These are phyloP conservation scores for Phytopythium montanum DNA, from an alignment of 352 stramenopile species.

Conservation along the genomic window DNA sequence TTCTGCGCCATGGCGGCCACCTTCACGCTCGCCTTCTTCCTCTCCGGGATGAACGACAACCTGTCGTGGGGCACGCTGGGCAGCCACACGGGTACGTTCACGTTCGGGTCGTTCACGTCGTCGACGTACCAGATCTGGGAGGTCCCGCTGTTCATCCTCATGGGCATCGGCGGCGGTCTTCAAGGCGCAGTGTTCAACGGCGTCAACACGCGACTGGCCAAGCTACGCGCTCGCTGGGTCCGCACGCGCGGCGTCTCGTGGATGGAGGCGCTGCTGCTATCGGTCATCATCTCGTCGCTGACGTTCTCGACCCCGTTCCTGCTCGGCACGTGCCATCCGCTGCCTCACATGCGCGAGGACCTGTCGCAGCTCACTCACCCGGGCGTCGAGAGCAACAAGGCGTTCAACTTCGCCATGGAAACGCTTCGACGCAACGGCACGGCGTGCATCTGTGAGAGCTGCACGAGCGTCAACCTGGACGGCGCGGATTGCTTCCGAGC, in stretches of 20 bases:
- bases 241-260: slow-evolving; percentile 47
- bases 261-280: slow-evolving; percentile 57
- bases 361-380: slow-evolving; percentile 43
- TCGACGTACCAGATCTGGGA: slow-evolving; percentile 85
- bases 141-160: slow-evolving; percentile 84
- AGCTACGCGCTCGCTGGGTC: slow-evolving; percentile 54
- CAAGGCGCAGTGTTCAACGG: slow-evolving; percentile 84
- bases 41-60: slow-evolving; percentile 75
- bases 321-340: slow-evolving; percentile 57
- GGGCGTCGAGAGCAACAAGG: slow-evolving; percentile 37
- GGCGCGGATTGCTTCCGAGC: slow-evolving; percentile 59
- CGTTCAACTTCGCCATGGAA: slow-evolving; percentile 72
- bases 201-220: slow-evolving; percentile 48
- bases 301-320: slow-evolving; percentile 60
- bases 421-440: slow-evolving; percentile 59
- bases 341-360: slow-evolving; percentile 55
- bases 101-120: slow-evolving; percentile 62
- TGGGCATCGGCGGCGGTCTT: slow-evolving; percentile 79
- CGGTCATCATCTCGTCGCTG: slow-evolving; percentile 54
- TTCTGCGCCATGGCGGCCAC: slow-evolving; percentile 88
- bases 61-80: slow-evolving; percentile 71
- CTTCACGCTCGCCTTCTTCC: slow-evolving; percentile 80
- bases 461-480: slow-evolving; percentile 37
- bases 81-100: slow-evolving; percentile 68
- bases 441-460: slow-evolving; percentile 72